Base-by-base conservation (phyloP, 306 rosid species). In the Rosa lucieae region DNA sequence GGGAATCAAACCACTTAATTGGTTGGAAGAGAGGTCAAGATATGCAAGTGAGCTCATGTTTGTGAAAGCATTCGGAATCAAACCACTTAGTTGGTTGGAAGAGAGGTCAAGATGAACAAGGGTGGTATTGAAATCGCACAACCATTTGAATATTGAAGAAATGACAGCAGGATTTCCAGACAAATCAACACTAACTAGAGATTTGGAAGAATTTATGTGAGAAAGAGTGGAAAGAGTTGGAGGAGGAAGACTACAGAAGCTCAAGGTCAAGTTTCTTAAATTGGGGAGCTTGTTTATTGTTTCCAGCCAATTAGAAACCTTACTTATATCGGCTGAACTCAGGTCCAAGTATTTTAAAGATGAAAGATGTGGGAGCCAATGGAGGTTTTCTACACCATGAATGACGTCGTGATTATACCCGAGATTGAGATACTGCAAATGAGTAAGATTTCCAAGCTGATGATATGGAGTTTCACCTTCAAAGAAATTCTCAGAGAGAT, bases 61-160 rank as follows among this genome's bases (percentile, higher is more conserved):
- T 29, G 1, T 1, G 32, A 29, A 29, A 29, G 32, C 32, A 29
- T 29, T 1, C 1, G 32, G 32, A 29, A 29, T 29, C 32, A 29
- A 29, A 29, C 32, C 53, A 11, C 53, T 49, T 49, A 49, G 13
- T 1, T 49, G 53, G 53, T 49, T 49, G 18, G 18, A 49, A 13
- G 53, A 49, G 18, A 49, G 20, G 15, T 11, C 51, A 2, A 49
- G 53, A 12, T n/a, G 1, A 21, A 44, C 47, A 40, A 70, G 26
- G 39, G 55, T 44, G 40, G 53, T 20, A 44, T 32, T 43, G 26
- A 44, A 32, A 55, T 44, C 21, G 37, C 11, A 32, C 35, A 32
- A 70, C 55, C 55, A 70, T 70, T 43, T 47, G 74, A 43, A 43
- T 21, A 70, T 11, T 43, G 55, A 43, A 20, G 74, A n/a, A 21